Evolutionary conservation across 2,329 filamentous ascomycete species (phyloP), one percentile per base, ranked within the genome.

Genomic region (Nemania sp.): DNA sequence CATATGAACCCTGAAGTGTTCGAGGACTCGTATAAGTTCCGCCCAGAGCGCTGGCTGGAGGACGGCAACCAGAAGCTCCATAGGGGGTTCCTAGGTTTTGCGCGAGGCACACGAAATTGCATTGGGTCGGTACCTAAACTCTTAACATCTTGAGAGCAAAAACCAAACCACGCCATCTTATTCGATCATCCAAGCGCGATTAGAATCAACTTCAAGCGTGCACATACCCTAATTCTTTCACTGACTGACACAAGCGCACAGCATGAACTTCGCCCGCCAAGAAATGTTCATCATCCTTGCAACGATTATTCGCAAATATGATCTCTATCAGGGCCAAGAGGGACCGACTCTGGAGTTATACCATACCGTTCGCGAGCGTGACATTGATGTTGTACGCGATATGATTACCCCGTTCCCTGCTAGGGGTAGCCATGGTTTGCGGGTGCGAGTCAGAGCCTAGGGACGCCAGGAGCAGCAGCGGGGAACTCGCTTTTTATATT

Each of bases 1-100:
- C 73, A 74, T 54, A 59, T 67, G 63, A 43, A 75, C n/a, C n/a
- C 64, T 1, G 68, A 67, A 0, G 64, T 47, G 0, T 76, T 75
- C 38, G 55, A 67, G 10, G 65, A 74, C 5, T 51, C 71, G 0
- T 65, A 65, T 41, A 53, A 64, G n/a, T 75, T 72, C n/a, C 53
- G 60, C 1, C 73, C 73, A 0, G 67, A 76, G 62, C 38, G 73
- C 2, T 75, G 74, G 74, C 69, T 76, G 5, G 76, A 77, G 11
- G n/a, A n/a, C n/a, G n/a, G n/a, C n/a, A 67, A 76, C 43, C 74
- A 73, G 0, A 70, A 66, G 52, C 18, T 74, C 1, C 47, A 11
- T 1, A 26, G 57, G 2, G 15, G 6, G 1, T 67, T 72, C 26
- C 43, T 67, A 0, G 70, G 66, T 0, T 75, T 76, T 54, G 41